These are phyloP conservation scores for Hordeum pubiflorum DNA, from an alignment of 202 grass and related monocot species.

Conservation along the genomic window DNA sequence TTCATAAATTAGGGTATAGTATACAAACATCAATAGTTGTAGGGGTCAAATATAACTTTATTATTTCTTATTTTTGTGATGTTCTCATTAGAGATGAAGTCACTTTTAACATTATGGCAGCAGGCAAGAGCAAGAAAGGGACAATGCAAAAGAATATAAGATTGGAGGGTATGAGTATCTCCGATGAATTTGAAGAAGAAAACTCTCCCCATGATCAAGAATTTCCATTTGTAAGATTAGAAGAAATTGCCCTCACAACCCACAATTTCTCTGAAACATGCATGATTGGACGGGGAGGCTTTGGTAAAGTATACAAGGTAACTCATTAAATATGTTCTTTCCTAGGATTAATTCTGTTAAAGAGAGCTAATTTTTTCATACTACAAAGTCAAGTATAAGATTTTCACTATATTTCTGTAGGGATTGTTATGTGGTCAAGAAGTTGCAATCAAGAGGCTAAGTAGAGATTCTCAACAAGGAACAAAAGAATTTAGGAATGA, in stretches of 20 bases:
- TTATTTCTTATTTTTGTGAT: background rate
- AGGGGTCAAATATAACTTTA: background rate
- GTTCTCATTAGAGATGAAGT: background rate
- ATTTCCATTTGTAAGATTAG: background rate
- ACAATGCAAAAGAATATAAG: background rate
- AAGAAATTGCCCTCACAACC: background rate
- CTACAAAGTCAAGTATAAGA: background rate
- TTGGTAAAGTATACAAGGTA: slow-evolving; percentile 42
- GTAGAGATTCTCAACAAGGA: slow-evolving; percentile 32
- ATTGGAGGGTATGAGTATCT: background rate
- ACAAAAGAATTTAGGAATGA: slow-evolving; percentile 39
- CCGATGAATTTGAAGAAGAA: background rate
- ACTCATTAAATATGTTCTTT: background rate
- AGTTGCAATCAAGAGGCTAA: slow-evolving; percentile 6
- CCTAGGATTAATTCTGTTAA: background rate
- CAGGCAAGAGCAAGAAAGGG: background rate
- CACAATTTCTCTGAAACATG: background rate
- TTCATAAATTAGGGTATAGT: background rate
- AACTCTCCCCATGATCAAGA: background rate
- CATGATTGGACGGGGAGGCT: slow-evolving; percentile 37
- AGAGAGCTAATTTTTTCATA: background rate
- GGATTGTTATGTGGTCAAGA: slow-evolving; percentile 18
- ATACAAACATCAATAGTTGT: background rate
- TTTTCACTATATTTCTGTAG: background rate
- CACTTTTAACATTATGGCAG: background rate